These are phyloP conservation scores for Trypanosoma platydactyli DNA, from an alignment of 208 protist genomes.

Conservation along the genomic window DNA sequence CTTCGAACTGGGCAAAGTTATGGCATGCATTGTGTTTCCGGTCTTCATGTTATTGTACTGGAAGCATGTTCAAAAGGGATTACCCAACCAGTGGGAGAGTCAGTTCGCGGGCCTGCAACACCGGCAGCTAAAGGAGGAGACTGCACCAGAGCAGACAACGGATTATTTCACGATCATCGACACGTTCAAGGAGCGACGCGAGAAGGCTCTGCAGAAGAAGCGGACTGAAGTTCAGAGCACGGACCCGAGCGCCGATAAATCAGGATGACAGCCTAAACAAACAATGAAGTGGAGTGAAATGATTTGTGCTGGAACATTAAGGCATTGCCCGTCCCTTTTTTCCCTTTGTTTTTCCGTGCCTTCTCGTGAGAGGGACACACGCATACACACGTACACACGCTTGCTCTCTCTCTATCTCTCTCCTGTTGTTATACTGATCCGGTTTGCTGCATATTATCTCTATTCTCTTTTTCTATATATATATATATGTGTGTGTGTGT, in stretches of 20 bases:
- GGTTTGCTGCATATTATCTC: slow-evolving; percentile 6
- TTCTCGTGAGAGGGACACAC: too few relatives aligned
- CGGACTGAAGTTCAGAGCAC: slow-evolving; percentile 35
- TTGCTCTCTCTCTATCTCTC: not conserved
- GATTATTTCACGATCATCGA: slow-evolving; percentile 87
- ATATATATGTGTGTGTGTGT: too few relatives aligned
- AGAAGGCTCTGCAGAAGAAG: slow-evolving; percentile 69
- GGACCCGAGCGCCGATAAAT: not conserved
- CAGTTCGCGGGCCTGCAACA: slow-evolving; percentile 82
- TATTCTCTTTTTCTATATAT: slow-evolving; percentile 18
- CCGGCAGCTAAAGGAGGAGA: slow-evolving; percentile 70
- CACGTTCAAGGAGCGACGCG: slow-evolving; percentile 70
- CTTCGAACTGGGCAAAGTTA: slow-evolving; percentile 77
- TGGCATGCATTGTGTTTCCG: slow-evolving; percentile 75
- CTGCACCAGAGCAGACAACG: slow-evolving; percentile 52
- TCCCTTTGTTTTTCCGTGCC: too few relatives aligned
- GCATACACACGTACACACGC: too few relatives aligned
- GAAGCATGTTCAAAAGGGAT: slow-evolving; percentile 67
- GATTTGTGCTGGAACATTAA: too few relatives aligned
- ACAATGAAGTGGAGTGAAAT: not conserved
- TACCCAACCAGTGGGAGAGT: slow-evolving; percentile 76
- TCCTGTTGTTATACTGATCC: not conserved
- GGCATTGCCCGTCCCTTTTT: too few relatives aligned
- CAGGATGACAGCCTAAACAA: not conserved
- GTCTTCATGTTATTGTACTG: slow-evolving; percentile 82